Evolutionary conservation across 2,329 filamentous ascomycete species (phyloP).

Genomic region (Fusarium neocosmosporiellum): DNA sequence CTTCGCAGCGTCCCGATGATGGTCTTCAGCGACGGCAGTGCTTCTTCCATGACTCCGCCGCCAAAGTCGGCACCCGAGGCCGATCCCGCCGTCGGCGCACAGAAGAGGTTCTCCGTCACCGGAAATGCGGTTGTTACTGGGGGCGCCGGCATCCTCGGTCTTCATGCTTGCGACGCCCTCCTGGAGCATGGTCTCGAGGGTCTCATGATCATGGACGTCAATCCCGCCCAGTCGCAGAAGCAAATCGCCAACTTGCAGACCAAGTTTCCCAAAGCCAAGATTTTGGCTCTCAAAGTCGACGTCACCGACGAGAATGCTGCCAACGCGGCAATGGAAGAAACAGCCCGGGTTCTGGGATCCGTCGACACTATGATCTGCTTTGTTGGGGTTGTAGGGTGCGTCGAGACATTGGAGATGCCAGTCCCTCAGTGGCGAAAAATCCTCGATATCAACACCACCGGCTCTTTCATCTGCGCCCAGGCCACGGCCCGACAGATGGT

Average conservation of each 20-base stretch:
- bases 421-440: slow-evolving; percentile 71
- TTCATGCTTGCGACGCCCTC: slow-evolving; percentile 66
- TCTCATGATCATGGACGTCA: slow-evolving; percentile 70
- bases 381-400: slow-evolving; percentile 45
- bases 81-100: background rate
- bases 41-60: background rate
- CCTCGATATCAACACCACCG: slow-evolving; percentile 78
- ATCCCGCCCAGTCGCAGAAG: slow-evolving; percentile 54
- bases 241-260: slow-evolving; percentile 9
- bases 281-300: slow-evolving; percentile 20
- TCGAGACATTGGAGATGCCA: slow-evolving; percentile 69
- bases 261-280: slow-evolving; percentile 27
- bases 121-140: slow-evolving; percentile 65
- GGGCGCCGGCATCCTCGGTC: slow-evolving; percentile 51
- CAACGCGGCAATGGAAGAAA: slow-evolving; percentile 8
- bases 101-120: slow-evolving; percentile 6
- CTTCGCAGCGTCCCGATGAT: background rate
- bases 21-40: background rate
- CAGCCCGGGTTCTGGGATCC: slow-evolving; percentile 13
- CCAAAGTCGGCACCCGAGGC: background rate
- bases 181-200: slow-evolving; percentile 74
- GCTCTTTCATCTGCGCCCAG: slow-evolving; percentile 76
- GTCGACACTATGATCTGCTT: slow-evolving; percentile 28
- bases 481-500: slow-evolving; percentile 66
- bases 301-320: slow-evolving; percentile 26